Evolutionary conservation across 441 rosid species (phyloP), one percentile per base, ranked within the genome.

Genomic region (Isatis lusitanica): DNA sequence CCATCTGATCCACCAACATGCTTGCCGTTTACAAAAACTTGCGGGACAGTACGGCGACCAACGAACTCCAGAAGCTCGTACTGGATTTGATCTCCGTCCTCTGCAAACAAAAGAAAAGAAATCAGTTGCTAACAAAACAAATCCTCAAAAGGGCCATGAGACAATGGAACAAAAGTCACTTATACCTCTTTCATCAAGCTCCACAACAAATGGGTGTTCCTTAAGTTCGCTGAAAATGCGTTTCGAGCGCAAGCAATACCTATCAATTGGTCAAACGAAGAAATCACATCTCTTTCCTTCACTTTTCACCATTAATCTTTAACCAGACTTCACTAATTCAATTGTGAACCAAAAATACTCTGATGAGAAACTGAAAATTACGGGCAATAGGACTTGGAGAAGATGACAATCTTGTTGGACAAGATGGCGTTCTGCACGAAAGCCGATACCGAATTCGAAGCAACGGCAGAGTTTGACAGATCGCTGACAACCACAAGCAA

Each of bases 351-450:
- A 26, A 26, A 26, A 26, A 3, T 26, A 26, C 0, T 3, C 28
- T 21, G 24, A 21, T 21, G 24, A 26, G 28, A 26, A 26, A 3
- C 28, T 7, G 35, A 9, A 17, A 74, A 56, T 30, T 84, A 90
- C 94, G 98, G 98, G 93, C 97, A 93, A 74, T 90, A 93, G 47
- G 97, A 86, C 58, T 90, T 92, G 81, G 98, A 92, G 92, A 92
- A 92, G 87, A 92, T 88, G 83, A 92, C 91, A 81, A 93, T 89
- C 85, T 84, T 81, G 83, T 90, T 92, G 46, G 95, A 86, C 64
- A 92, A 74, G 65, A 93, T 81, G 40, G 97, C 81, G 59, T 53
- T 53, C 59, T 84, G 77, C 50, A 93, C 90, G 58, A 90, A 93
- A 35, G 84, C 83, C 33, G 80, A 71, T 9, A 66, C 80, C 62